Conservation (phyloP, 2,329 filamentous ascomycete genomes). For the Knufia fluminis region DNA sequence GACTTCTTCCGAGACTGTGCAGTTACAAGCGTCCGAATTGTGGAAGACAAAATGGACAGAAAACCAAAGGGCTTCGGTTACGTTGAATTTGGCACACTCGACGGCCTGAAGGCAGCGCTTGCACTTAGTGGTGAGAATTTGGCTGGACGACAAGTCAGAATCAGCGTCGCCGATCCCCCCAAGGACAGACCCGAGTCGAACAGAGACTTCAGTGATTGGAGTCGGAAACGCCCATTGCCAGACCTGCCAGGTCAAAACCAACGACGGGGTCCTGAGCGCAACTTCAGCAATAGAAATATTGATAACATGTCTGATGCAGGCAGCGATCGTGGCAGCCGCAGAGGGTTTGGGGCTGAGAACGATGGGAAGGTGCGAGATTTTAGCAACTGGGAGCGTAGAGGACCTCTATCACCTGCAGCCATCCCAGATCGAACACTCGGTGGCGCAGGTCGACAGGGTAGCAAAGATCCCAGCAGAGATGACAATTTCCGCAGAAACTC, state of each 20-base stretch:
- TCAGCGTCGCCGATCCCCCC: constrained; percentile 94
- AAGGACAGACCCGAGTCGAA: constrained; percentile 69
- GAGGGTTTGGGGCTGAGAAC: constrained; percentile 56
- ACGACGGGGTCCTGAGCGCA: constrained; percentile 46
- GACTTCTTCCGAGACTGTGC: constrained; percentile 80
- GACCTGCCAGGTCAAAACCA: constrained; percentile 55
- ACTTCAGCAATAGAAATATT: constrained; percentile 47
- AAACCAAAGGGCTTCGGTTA: constrained; percentile 98
- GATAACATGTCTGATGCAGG: constrained; percentile 46
- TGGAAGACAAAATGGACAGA: constrained; percentile 88
- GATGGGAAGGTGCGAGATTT: constrained; percentile 75
- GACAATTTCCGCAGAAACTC: constrained; percentile 56
- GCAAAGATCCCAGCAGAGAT: constrained; percentile 53
- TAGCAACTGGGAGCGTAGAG: constrained; percentile 88
- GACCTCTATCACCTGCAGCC: constrained; percentile 60
- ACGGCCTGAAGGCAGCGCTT: constrained; percentile 86
- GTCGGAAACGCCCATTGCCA: constrained; percentile 79
- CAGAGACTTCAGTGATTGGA: constrained; percentile 83
- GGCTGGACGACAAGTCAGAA: constrained; percentile 78
- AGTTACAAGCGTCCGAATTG: constrained; percentile 85
- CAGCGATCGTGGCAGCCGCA: constrained; percentile 59
- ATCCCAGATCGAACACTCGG: constrained; percentile 27
- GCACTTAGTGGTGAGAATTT: constrained; percentile 72
- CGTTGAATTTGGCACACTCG: constrained; percentile 80
- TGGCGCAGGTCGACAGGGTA: constrained; percentile 51